Evolutionary conservation across 305 asterid species (phyloP), one percentile per base, ranked within the genome.

Genomic region (Fraxinus baroniana): DNA sequence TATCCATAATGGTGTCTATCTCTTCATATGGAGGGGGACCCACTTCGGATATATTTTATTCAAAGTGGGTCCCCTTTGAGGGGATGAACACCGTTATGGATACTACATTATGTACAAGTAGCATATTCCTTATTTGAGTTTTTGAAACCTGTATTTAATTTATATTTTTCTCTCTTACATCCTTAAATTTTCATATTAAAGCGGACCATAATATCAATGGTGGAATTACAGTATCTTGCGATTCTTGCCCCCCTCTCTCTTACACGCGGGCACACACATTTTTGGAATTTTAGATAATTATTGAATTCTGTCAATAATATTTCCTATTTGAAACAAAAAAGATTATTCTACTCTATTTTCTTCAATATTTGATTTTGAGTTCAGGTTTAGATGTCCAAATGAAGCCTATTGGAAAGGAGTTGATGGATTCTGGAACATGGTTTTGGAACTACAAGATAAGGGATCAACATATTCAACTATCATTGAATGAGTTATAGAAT

Each of bases 361-460:
- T 52, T 28, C 18, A 7, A 78, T 78, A 81, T 81, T 18, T n/a
- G 71, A 57, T 57, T 85, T 77, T 64, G 44, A 76, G 37, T 88
- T 79, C 97, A 93, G 98, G 97, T 86, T 83, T 93, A 79, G 90
- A 88, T 13, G 83, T 89, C 82, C 87, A 89, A 88, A 84, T 91
- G 90, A 85, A 82, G 87, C 93, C 92, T 66, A 91, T 94, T 82
- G 91, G 88, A 80, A 87, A 86, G 5, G 91, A 89, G 55, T 84
- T 88, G 91, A 91, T 91, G 93, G 97, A 93, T 66, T 86, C 86
- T 44, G 99, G 99, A 87, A 91, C 95, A 87, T 96, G 99, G 99
- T 91, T 70, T 86, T 96, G 99, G 99, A 89, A 89, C 87, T 96
- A 94, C 87, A 84, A 83, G 84, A 81, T 90, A 84, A 74, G 68